Conservation (phyloP, 768 basidiomycete species). For the Fistulinella prunicolor region DNA sequence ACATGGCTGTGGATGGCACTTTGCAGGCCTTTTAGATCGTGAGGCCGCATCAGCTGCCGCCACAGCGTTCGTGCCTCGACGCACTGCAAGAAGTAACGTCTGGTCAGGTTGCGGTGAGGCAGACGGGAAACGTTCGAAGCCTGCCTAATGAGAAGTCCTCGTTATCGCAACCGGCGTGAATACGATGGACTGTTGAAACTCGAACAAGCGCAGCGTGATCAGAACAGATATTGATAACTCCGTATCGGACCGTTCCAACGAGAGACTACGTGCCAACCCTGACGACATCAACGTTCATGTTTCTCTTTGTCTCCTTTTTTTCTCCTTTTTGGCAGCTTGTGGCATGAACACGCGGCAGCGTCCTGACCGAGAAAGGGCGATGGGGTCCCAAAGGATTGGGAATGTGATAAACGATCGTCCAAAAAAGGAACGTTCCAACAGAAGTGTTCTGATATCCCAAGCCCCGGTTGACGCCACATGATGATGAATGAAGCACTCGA, state of each 20-base stretch:
- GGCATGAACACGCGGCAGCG: slow-evolving; percentile 10
- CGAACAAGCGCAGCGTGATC: too few relatives aligned
- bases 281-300: slow-evolving; percentile 6
- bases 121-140: neutral
- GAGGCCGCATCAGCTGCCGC: neutral
- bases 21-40: neutral
- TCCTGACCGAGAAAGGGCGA: slow-evolving; percentile 5
- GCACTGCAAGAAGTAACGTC: too few relatives aligned
- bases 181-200: too few relatives aligned
- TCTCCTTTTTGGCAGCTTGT: too few relatives aligned
- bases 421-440: slow-evolving; percentile 27
- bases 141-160: too few relatives aligned
- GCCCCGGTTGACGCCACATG: neutral
- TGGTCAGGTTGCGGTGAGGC: too few relatives aligned
- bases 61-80: neutral
- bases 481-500: slow-evolving; percentile 13
- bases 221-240: too few relatives aligned
- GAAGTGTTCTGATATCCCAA: slow-evolving; percentile 29
- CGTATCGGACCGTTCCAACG: too few relatives aligned
- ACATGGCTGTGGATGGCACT: neutral
- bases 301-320: too few relatives aligned
- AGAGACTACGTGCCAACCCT: neutral
- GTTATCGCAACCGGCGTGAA: too few relatives aligned
- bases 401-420: slow-evolving; percentile 17
- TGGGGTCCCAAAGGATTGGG: slow-evolving; percentile 6